Conservation (phyloP, 352 stramenopile species). For the Phytophthora aleatoria region DNA sequence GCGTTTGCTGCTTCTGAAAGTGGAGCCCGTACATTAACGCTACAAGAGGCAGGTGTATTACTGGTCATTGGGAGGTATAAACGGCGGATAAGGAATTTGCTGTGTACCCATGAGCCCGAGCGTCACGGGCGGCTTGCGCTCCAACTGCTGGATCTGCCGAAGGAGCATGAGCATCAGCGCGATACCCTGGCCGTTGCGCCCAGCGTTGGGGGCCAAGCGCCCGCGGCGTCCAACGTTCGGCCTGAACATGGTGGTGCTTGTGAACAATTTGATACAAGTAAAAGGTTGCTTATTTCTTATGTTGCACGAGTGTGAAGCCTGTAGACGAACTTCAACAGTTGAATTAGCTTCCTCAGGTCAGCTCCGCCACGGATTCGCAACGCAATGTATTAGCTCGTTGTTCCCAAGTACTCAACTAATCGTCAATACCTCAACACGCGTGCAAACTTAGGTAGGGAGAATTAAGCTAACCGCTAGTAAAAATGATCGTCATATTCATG, state of each 20-base stretch:
- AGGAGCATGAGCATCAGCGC: constrained; percentile 55
- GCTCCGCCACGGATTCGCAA: too few species aligned
- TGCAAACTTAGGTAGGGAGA: too few species aligned
- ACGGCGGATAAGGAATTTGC: not conserved
- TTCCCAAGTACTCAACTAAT: too few species aligned
- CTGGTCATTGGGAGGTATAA: not conserved
- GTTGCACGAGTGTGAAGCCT: not conserved
- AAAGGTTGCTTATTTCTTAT: not conserved
- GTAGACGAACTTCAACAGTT: too few species aligned
- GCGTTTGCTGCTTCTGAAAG: constrained; percentile 49
- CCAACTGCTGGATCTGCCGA: constrained; percentile 48
- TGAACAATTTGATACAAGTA: too few species aligned
- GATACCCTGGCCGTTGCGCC: constrained; percentile 27
- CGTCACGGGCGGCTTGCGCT: constrained; percentile 64
- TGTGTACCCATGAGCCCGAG: constrained; percentile 52
- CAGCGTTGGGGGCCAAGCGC: constrained; percentile 31
- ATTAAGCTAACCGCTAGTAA: too few species aligned
- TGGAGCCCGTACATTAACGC: constrained; percentile 59
- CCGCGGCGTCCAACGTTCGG: constrained; percentile 43
- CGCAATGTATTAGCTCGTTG: too few species aligned
- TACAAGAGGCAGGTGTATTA: constrained; percentile 6
- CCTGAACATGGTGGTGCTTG: constrained; percentile 25
- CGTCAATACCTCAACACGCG: too few species aligned
- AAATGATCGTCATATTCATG: too few species aligned
- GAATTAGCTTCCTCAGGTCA: too few species aligned